phyloP scores from a whole-genome alignment of 768 basidiomycete genomes.

The Amanita pseudoporphyria region DNA sequence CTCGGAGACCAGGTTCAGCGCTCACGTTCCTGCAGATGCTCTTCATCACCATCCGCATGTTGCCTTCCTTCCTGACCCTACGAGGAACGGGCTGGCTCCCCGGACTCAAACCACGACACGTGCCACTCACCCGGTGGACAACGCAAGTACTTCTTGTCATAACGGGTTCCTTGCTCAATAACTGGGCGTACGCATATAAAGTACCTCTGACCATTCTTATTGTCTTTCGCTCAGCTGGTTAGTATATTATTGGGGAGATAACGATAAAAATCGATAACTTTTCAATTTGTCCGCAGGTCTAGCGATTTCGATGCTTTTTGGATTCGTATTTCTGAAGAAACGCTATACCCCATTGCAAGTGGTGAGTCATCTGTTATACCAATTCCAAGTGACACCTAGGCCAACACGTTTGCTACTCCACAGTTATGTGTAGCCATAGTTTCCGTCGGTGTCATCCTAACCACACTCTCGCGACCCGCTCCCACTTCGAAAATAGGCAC shows the following conservation, averaged over 20 bases:
- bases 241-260: conserved; percentile 5
- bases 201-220: conserved; percentile 76
- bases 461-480: conserved; percentile 54
- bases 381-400: background rate
- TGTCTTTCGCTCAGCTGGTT: conserved; percentile 78
- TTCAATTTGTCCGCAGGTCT: conserved; percentile 37
- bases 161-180: conserved; percentile 64
- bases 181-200: conserved; percentile 69
- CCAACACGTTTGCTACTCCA: background rate
- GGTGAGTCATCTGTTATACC: conserved; percentile 26
- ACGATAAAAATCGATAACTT: background rate
- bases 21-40: conserved; percentile 81
- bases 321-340: conserved; percentile 47
- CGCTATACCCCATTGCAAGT: conserved; percentile 53
- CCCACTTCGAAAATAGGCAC: conserved; percentile 14
- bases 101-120: conserved; percentile 51
- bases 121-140: conserved; percentile 61
- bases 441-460: conserved; percentile 59
- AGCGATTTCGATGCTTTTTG: conserved; percentile 69
- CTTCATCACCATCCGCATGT: conserved; percentile 60
- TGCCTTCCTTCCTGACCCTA: conserved; percentile 53
- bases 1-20: conserved; percentile 46
- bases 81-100: conserved; percentile 28
- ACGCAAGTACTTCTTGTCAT: conserved; percentile 63
- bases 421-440: conserved; percentile 61